Percentiles rank a stretch among this genome's conserved stretches.
Conservation (phyloP, 2,329 filamentous ascomycete genomes). For the Pyricularia grisea region DNA sequence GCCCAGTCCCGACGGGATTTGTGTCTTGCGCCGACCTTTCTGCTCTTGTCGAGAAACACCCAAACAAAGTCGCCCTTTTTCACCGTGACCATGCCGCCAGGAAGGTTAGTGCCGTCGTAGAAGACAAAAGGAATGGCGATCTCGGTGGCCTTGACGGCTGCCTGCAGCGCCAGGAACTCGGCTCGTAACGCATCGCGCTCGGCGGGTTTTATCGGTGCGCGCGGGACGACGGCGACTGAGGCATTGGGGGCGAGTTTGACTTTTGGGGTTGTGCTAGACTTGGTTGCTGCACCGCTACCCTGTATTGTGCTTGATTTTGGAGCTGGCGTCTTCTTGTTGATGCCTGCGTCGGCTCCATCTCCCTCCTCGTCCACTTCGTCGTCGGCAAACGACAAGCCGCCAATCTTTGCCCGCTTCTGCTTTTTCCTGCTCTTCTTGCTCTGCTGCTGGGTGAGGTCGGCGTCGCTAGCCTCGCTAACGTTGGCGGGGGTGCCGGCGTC, state of each 20-base stretch:
- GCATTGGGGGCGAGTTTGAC: slow-evolving; percentile 53
- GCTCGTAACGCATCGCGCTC: slow-evolving; percentile 65
- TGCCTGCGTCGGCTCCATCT: slow-evolving; percentile 20
- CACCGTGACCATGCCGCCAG: slow-evolving; percentile 72
- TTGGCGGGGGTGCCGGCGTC: slow-evolving; percentile 40
- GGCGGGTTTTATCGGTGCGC: slow-evolving; percentile 58
- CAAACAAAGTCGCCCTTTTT: slow-evolving; percentile 92
- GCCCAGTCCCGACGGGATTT: slow-evolving; percentile 79
- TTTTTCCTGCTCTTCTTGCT: slow-evolving; percentile 32
- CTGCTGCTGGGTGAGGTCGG: slow-evolving; percentile 23
- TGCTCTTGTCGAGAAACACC: slow-evolving; percentile 85
- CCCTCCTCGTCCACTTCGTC: slow-evolving; percentile 56
- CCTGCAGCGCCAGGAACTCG: slow-evolving; percentile 75
- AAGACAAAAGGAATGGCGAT: slow-evolving; percentile 93
- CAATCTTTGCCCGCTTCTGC: slow-evolving; percentile 24
- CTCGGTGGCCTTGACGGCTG: slow-evolving; percentile 79
- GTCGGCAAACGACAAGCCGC: slow-evolving; percentile 51
- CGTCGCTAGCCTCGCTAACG: slow-evolving; percentile 23
- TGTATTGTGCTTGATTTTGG: slow-evolving; percentile 11
- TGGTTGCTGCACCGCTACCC: slow-evolving; percentile 27
- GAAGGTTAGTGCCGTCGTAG: slow-evolving; percentile 87
- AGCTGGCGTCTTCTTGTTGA: slow-evolving; percentile 13
- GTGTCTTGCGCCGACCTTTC: slow-evolving; percentile 80
- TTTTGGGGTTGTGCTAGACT: slow-evolving; percentile 16
- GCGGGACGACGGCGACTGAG: slow-evolving; percentile 56